phyloP scores from a whole-genome alignment of 2,329 filamentous ascomycete genomes.

The Aureobasidium sp. region DNA sequence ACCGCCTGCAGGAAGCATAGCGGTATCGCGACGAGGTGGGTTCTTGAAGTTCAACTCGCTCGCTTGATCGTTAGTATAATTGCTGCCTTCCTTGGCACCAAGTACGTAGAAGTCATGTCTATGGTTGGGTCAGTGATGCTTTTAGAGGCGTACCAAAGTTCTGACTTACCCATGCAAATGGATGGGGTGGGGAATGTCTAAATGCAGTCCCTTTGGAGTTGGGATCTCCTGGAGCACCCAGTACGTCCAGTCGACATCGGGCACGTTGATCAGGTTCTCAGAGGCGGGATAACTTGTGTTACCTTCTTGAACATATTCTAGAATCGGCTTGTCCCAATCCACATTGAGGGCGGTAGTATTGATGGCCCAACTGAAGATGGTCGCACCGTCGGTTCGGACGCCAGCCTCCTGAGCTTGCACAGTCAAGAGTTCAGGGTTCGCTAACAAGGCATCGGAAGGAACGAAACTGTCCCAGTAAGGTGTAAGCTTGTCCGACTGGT shows the following conservation, averaged over 20 bases:
- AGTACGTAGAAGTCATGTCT: constrained; percentile 28
- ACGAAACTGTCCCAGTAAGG: constrained; percentile 26
- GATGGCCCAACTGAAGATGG: constrained; percentile 32
- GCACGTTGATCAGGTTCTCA: constrained; percentile 3
- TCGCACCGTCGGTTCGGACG: constrained; percentile 14
- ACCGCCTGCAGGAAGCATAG: constrained; percentile 29
- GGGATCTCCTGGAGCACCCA: constrained; percentile 27
- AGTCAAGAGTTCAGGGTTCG: constrained; percentile 2
- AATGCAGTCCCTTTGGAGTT: constrained; percentile 10
- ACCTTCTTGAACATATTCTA: constrained; percentile 26
- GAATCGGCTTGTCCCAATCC: constrained; percentile 29
- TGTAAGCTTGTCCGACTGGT: constrained; percentile 26
- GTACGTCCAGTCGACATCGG: constrained; percentile 21
- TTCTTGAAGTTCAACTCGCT: constrained; percentile 26
- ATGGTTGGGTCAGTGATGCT: constrained; percentile 10
- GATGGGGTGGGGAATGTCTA: constrained; percentile 15
- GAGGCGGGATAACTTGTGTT: neutral
- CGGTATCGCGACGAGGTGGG: constrained; percentile 32
- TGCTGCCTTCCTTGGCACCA: constrained; percentile 2
- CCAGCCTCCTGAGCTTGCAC: neutral
- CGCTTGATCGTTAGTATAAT: constrained; percentile 18
- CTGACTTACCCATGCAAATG: constrained; percentile 7
- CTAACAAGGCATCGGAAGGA: constrained; percentile 21
- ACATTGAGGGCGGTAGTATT: constrained; percentile 28
- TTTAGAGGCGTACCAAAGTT: neutral